A percentile compares a stretch with the other conserved stretches of the same genome.
phyloP scores from a whole-genome alignment of 176 grass and related monocot genomes.

The Ampelocalamus luodianensis region DNA sequence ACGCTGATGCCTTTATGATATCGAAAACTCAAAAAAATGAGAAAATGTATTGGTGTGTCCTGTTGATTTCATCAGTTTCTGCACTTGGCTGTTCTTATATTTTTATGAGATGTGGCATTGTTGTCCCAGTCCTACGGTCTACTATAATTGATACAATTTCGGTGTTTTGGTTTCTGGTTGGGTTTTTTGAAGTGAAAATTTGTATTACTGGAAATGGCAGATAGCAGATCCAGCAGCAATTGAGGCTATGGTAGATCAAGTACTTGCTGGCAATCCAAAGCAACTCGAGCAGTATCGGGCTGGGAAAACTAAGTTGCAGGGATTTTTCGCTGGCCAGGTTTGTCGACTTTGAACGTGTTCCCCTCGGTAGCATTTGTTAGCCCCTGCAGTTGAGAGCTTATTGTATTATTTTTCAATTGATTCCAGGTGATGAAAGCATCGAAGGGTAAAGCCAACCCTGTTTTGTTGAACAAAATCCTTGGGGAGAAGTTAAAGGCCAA shows the following conservation, averaged over 20 bases:
- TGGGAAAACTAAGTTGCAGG: slow-evolving; percentile 87
- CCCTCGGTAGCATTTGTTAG: background rate
- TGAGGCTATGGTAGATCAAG: slow-evolving; percentile 80
- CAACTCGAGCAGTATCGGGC: slow-evolving; percentile 82
- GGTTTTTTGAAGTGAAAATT: slow-evolving; percentile 7
- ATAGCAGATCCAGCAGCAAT: slow-evolving; percentile 83
- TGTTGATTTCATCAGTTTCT: slow-evolving; percentile 22
- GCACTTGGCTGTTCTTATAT: background rate
- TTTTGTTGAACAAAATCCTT: slow-evolving; percentile 81
- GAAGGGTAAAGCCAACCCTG: slow-evolving; percentile 92
- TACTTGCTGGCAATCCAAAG: slow-evolving; percentile 75
- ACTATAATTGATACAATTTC: slow-evolving; percentile 12
- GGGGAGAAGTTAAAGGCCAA: slow-evolving; percentile 65
- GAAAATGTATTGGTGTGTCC: background rate
- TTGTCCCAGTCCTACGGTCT: background rate
- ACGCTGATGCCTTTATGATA: background rate
- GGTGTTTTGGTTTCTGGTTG: slow-evolving; percentile 25
- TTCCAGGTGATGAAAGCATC: slow-evolving; percentile 96
- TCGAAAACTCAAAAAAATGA: background rate
- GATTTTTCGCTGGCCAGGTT: slow-evolving; percentile 91
- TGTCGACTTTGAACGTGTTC: slow-evolving; percentile 3
- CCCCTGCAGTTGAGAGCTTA: background rate
- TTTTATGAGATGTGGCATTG: background rate
- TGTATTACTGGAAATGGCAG: slow-evolving; percentile 45
- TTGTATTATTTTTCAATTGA: slow-evolving; percentile 32